These are phyloP conservation scores for Claviceps sp. DNA, from an alignment of 2,329 filamentous ascomycete genomes.

Conservation along the genomic window DNA sequence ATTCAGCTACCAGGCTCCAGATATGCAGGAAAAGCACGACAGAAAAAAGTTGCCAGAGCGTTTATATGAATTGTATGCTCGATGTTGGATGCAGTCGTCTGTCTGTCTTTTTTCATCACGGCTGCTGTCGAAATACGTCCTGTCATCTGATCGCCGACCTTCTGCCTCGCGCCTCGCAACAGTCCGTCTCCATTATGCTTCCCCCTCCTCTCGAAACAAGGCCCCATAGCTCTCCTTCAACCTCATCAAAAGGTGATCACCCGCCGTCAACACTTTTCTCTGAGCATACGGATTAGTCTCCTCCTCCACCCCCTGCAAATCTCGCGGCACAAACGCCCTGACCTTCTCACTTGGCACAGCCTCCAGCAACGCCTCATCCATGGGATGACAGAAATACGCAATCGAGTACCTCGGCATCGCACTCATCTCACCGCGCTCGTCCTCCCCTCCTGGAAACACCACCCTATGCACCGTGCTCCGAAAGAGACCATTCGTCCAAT, in stretches of 20 bases:
- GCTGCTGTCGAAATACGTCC: too few species aligned
- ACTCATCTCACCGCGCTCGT: slow-evolving; percentile 31
- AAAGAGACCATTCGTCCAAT: slow-evolving; percentile 84
- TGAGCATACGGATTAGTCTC: slow-evolving; percentile 35
- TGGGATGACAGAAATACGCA: slow-evolving; percentile 56
- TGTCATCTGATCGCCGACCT: too few species aligned
- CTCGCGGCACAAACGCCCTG: slow-evolving; percentile 22
- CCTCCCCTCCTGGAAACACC: slow-evolving; percentile 42
- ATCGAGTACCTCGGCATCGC: slow-evolving; percentile 48
- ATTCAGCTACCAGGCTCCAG: too few species aligned
- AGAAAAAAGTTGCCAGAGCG: too few species aligned
- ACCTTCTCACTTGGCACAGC: slow-evolving; percentile 49
- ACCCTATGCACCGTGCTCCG: slow-evolving; percentile 84
- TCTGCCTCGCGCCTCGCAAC: too few species aligned
- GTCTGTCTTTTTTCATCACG: too few species aligned
- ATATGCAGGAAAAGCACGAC: too few species aligned
- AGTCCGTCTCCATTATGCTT: not conserved
- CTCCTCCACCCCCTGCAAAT: slow-evolving; percentile 14
- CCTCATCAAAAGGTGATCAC: slow-evolving; percentile 49
- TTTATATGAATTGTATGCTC: too few species aligned
- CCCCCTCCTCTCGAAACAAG: slow-evolving; percentile 33
- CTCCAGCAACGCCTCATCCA: slow-evolving; percentile 35
- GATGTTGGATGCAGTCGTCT: too few species aligned
- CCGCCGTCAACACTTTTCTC: slow-evolving; percentile 45
- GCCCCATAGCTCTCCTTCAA: slow-evolving; percentile 44